Evolutionary conservation across 805 yeast genomes (phyloP).

Genomic region (Lipomyces orientalis): DNA sequence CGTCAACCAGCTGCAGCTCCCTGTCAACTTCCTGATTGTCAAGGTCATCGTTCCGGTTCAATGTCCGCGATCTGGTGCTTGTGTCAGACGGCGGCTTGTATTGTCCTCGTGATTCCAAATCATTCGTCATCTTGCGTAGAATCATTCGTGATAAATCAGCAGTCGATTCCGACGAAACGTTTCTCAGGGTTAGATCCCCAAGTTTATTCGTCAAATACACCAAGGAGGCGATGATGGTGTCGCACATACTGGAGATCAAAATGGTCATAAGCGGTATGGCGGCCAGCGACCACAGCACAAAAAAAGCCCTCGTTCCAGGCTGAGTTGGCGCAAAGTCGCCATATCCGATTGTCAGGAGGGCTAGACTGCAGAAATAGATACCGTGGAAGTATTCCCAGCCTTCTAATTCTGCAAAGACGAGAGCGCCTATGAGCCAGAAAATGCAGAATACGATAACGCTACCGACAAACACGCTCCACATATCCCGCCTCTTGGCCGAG

Average conservation of each 20-base stretch:
- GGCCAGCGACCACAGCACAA: conserved; percentile 77
- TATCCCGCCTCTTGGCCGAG: conserved; percentile 43
- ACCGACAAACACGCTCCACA: not conserved
- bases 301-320: conserved; percentile 72
- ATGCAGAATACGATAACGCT: conserved; percentile 28
- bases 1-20: conserved; percentile 11
- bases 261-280: conserved; percentile 91
- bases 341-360: conserved; percentile 82
- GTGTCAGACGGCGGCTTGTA: not conserved
- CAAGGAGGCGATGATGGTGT: conserved; percentile 47
- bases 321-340: conserved; percentile 73
- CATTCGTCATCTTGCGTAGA: conserved; percentile 13
- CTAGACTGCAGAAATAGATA: conserved; percentile 76
- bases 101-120: conserved; percentile 7
- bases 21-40: not conserved
- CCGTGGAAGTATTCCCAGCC: conserved; percentile 73
- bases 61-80: not conserved
- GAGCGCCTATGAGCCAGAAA: conserved; percentile 78
- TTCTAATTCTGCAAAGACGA: conserved; percentile 64
- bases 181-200: conserved; percentile 16
- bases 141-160: conserved; percentile 7
- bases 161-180: conserved; percentile 1
- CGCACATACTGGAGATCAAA: conserved; percentile 74
- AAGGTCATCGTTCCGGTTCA: not conserved
- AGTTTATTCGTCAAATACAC: conserved; percentile 8